Evolutionary conservation across 2,329 filamentous ascomycete species (phyloP).

Genomic region (Fusarium bulbicola): DNA sequence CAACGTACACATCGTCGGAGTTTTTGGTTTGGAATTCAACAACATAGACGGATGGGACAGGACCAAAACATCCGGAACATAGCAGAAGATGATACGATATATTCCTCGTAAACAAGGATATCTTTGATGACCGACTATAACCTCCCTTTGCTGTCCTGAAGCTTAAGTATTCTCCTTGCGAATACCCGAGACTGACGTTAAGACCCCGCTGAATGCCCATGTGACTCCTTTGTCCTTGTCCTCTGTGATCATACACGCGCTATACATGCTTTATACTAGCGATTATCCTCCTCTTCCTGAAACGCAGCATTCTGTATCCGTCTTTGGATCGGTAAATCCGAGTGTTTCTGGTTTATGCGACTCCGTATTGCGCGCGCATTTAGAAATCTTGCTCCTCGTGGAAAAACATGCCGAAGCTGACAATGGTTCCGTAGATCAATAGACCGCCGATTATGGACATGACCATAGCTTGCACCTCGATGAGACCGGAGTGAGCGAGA

Average conservation of each 20-base stretch:
- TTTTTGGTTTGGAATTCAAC: conserved; percentile 42
- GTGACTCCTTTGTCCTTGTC: conserved; percentile 5
- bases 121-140: conserved; percentile 21
- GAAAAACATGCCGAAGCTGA: conserved; percentile 98
- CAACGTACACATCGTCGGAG: conserved; percentile 49
- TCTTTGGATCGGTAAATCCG: background rate
- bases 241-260: conserved; percentile 37
- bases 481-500: conserved; percentile 86
- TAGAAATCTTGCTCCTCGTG: conserved; percentile 97
- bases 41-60: conserved; percentile 33
- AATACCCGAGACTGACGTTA: conserved; percentile 20
- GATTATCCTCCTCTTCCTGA: conserved; percentile 21
- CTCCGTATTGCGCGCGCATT: conserved; percentile 27
- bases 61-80: conserved; percentile 5
- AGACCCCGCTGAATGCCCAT: conserved; percentile 36
- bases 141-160: background rate
- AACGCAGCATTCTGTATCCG: conserved; percentile 1
- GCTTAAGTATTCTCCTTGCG: background rate
- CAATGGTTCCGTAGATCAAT: conserved; percentile 97
- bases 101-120: conserved; percentile 22
- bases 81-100: conserved; percentile 13
- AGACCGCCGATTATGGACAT: conserved; percentile 95
- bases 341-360: background rate
- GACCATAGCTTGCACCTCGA: conserved; percentile 84
- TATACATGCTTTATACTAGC: conserved; percentile 11